Conservation (phyloP, 2,329 filamentous ascomycete species). For the Penicillium sp. region DNA sequence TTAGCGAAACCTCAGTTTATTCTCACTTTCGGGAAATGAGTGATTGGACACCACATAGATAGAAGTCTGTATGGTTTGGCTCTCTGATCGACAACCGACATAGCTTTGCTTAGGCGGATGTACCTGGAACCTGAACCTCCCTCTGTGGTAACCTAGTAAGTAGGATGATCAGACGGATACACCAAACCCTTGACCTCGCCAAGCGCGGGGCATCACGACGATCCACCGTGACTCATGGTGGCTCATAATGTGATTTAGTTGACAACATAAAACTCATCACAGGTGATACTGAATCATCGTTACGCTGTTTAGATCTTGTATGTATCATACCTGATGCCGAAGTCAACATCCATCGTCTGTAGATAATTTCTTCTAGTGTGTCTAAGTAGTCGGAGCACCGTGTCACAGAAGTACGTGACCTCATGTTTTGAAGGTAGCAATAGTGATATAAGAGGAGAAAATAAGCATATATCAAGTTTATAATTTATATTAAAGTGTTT, state of each 20-base stretch:
- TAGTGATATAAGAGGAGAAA: background rate
- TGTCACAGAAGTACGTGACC: background rate
- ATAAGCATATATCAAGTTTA: background rate
- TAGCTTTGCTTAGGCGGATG: background rate
- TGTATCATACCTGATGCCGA: background rate
- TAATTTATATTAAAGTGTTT: background rate
- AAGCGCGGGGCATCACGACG: background rate
- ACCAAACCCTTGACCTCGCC: background rate
- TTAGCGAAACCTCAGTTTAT: background rate
- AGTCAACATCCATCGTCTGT: background rate
- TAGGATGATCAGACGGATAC: too few relatives aligned
- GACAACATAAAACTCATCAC: background rate
- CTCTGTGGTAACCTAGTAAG: too few relatives aligned
- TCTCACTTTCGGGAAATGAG: background rate
- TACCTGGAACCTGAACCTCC: too few relatives aligned
- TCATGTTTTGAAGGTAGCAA: background rate
- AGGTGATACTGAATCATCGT: background rate
- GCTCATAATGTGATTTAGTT: slow-evolving; percentile 4
- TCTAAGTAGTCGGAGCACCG: background rate
- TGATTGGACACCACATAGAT: background rate
- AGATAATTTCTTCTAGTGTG: background rate
- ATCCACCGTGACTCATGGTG: slow-evolving; percentile 14
- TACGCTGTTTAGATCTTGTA: background rate
- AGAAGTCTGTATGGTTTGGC: background rate
- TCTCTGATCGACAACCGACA: background rate